A percentile compares a stretch with the other conserved stretches of the same genome.
phyloP scores from a whole-genome alignment of 768 basidiomycete genomes.

The Ramaria rubella region DNA sequence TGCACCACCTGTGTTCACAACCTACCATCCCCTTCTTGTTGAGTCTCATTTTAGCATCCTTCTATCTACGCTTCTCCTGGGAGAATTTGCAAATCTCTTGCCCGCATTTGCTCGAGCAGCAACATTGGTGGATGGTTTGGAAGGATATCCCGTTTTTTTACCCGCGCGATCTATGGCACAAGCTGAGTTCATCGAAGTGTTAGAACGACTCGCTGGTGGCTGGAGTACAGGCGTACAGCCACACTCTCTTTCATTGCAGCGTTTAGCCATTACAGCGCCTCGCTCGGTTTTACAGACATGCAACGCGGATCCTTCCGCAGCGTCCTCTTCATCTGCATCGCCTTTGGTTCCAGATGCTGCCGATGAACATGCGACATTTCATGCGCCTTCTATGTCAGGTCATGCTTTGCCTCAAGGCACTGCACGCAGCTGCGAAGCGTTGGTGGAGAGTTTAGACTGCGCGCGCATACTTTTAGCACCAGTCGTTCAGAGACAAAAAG shows the following conservation, averaged over 20 bases:
- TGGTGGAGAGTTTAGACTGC: slow-evolving; percentile 54
- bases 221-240: slow-evolving; percentile 55
- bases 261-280: not conserved
- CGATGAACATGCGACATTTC: not conserved
- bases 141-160: slow-evolving; percentile 84
- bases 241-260: slow-evolving; percentile 5
- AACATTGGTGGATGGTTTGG: slow-evolving; percentile 68
- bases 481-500: slow-evolving; percentile 55
- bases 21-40: slow-evolving; percentile 85
- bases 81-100: slow-evolving; percentile 58
- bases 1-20: slow-evolving; percentile 64
- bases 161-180: slow-evolving; percentile 86
- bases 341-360: not conserved
- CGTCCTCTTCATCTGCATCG: not conserved
- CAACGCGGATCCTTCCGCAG: not conserved
- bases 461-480: slow-evolving; percentile 69
- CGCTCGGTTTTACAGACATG: not conserved
- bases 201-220: slow-evolving; percentile 72
- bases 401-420: slow-evolving; percentile 16
- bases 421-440: slow-evolving; percentile 28
- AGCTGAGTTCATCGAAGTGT: slow-evolving; percentile 79
- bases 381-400: slow-evolving; percentile 15
- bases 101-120: slow-evolving; percentile 62
- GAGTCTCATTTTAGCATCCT: slow-evolving; percentile 81
- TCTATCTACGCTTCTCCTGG: slow-evolving; percentile 69